phyloP scores from a whole-genome alignment of 805 yeast genomes.

The Kluyveromyces dobzhanskii region DNA sequence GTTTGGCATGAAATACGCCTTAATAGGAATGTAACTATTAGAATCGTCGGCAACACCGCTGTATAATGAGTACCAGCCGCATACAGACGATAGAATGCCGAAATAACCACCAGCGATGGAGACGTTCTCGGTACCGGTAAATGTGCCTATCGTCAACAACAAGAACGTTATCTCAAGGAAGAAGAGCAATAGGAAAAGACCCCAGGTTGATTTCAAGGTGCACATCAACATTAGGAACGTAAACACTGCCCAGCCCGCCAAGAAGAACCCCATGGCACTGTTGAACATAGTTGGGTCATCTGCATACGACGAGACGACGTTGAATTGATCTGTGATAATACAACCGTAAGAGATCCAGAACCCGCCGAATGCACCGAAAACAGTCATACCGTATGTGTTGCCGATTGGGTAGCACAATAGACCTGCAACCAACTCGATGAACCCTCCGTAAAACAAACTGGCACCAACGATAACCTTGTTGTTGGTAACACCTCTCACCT shows the following conservation, averaged over 20 bases:
- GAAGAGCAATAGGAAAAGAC: constrained; percentile 47
- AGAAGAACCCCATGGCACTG: constrained; percentile 50
- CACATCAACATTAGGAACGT: constrained; percentile 49
- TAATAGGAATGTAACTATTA: constrained; percentile 49
- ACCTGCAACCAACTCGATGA: constrained; percentile 64
- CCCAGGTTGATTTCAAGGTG: constrained; percentile 52
- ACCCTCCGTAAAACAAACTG: constrained; percentile 67
- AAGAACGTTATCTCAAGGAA: constrained; percentile 48
- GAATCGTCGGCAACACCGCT: constrained; percentile 52
- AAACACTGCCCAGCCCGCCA: constrained; percentile 58
- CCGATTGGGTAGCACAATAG: constrained; percentile 70
- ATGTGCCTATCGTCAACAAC: constrained; percentile 41
- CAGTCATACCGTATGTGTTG: constrained; percentile 66
- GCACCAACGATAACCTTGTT: constrained; percentile 56
- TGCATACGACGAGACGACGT: constrained; percentile 41
- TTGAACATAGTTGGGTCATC: constrained; percentile 36
- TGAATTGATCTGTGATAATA: constrained; percentile 49
- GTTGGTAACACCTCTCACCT: constrained; percentile 58
- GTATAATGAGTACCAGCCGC: constrained; percentile 57
- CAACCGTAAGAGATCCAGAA: constrained; percentile 75
- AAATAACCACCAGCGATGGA: constrained; percentile 54
- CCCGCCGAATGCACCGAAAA: constrained; percentile 47
- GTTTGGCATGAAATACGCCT: constrained; percentile 47
- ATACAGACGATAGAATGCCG: constrained; percentile 46
- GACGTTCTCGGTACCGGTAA: constrained; percentile 37